Evolutionary conservation across 83 land plant genomes (phyloP), one percentile per base, ranked within the genome.

Genomic region (Picea abies): DNA sequence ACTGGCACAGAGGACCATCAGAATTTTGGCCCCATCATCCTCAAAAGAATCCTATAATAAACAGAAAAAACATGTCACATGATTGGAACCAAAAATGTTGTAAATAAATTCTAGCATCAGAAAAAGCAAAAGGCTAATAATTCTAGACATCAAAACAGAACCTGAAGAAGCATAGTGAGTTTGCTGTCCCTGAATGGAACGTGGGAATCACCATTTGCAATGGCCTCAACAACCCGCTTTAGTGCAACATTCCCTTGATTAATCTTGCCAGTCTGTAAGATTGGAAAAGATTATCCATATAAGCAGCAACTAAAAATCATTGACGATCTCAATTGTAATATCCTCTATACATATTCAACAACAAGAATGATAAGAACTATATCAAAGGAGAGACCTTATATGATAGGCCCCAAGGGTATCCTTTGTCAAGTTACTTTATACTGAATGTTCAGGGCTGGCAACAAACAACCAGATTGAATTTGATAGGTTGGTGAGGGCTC

Each of bases 121-220:
- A 58, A 7, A 15, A n/a, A 68, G 12, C 39, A 70, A 69, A 68
- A 73, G 56, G 77, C 56, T 78, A 22, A 19, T 60, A 19, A 71
- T 32, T 52, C 60, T 12, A 56, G 58, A 56, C 52, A 32, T 29
- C 19, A 44, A 66, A 64, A 78, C 23, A 78, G 15, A 77, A 93
- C 99, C 98, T 97, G 99, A 0, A 97, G 92, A 79, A 97, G 92
- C 99, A 95, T 97, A 5, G 99, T 97, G 37, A 97, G 92, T 81
- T 94, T 97, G 88, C 99, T 97, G 68, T 97, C 99, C 64, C 99
- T 88, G 76, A 96, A 97, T 47, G 99, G 99, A 35, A 97, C 90
- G 80, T 97, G 93, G 73, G 99, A 89, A 85, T 97, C 98, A 0
- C 95, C 96, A 89, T 97, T 97, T 22, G 99, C 99, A 84, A 97